Conservation (phyloP, 169 alveolate species). For the Neospora caninum region DNA sequence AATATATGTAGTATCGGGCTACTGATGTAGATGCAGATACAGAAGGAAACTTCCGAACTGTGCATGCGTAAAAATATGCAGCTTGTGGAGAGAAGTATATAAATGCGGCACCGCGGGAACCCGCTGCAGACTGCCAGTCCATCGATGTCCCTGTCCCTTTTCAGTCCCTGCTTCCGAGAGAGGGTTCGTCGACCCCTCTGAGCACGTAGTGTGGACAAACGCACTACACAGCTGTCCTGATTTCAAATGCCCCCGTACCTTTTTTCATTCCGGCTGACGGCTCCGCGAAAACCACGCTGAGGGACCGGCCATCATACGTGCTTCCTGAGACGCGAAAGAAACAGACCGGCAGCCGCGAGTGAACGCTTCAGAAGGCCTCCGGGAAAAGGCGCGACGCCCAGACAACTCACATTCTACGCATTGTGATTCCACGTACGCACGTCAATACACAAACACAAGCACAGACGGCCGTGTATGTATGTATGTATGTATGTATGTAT, state of each 20-base stretch:
- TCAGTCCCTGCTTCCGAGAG: not conserved
- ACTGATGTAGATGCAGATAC: too few relatives aligned
- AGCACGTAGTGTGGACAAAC: not conserved
- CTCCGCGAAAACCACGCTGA: conserved; percentile 38
- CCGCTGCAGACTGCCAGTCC: too few relatives aligned
- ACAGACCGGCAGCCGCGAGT: not conserved
- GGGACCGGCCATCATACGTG: conserved; percentile 36
- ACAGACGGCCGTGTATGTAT: not conserved
- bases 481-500: too few relatives aligned
- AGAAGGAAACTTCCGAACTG: too few relatives aligned
- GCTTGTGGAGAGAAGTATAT: too few relatives aligned
- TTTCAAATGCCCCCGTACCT: not conserved
- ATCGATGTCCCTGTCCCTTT: too few relatives aligned
- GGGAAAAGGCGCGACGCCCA: not conserved
- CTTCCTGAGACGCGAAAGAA: not conserved
- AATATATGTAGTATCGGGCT: too few relatives aligned
- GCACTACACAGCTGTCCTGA: not conserved
- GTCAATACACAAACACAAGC: not conserved
- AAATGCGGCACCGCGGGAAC: too few relatives aligned
- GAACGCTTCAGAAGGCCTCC: not conserved
- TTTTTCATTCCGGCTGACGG: conserved; percentile 39
- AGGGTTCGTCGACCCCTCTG: not conserved
- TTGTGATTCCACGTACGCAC: not conserved
- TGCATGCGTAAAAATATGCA: too few relatives aligned
- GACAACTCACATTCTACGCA: not conserved